A percentile compares a stretch with the other conserved stretches of the same genome.
These are phyloP conservation scores for Colletotrichum cordylinicola DNA, from an alignment of 2,329 filamentous ascomycete species.

Conservation along the genomic window DNA sequence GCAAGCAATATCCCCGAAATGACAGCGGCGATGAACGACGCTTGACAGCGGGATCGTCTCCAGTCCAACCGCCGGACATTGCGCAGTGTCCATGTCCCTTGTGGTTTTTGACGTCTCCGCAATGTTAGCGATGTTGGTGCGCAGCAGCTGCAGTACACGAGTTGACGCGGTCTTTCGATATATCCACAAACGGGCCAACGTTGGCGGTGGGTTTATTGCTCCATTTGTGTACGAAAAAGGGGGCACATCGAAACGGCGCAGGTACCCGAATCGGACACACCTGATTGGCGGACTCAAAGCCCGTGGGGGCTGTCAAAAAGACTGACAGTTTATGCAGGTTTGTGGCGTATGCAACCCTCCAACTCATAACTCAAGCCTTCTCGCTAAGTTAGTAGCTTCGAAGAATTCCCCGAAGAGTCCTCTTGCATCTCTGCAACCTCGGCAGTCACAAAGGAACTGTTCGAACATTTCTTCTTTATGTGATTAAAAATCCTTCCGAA, in stretches of 20 bases:
- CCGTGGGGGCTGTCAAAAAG: neutral
- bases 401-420: neutral
- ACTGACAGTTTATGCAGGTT: neutral
- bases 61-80: neutral
- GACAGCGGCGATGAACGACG: neutral
- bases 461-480: neutral
- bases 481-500: neutral
- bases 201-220: neutral
- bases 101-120: neutral
- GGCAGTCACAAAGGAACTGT: neutral
- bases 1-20: conserved; percentile 13
- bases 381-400: neutral
- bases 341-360: neutral
- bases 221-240: neutral
- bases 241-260: neutral
- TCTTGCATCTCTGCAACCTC: neutral
- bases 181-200: conserved; percentile 15
- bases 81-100: neutral
- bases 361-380: neutral
- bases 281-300: neutral
- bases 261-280: neutral
- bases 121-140: neutral
- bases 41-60: neutral
- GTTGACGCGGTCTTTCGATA: neutral
- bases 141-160: neutral